phyloP scores from a whole-genome alignment of 179 eudicot genomes.

The Amaranthus tricolor region DNA sequence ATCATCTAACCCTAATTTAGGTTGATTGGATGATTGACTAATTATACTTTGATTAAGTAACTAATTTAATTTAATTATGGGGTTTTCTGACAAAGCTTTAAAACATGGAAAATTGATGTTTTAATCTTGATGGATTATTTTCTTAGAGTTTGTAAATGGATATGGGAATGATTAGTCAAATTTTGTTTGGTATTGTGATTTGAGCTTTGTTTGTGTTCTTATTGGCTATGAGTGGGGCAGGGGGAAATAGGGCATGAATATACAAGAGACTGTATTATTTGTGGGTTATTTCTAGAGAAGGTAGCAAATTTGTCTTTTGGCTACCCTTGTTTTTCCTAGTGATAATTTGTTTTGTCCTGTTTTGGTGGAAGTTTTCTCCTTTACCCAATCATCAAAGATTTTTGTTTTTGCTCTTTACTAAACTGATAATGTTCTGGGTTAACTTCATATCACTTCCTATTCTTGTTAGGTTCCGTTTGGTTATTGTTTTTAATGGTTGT shows the following conservation, averaged over 20 bases:
- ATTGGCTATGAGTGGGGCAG: conserved; percentile 2
- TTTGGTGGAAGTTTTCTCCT: too few relatives aligned
- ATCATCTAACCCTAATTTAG: background rate
- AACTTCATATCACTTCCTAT: background rate
- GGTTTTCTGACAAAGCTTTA: background rate
- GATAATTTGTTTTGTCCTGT: background rate
- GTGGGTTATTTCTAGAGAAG: background rate
- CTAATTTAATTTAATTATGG: background rate
- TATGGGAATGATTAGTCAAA: background rate
- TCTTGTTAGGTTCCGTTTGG: background rate
- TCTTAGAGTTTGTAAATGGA: background rate
- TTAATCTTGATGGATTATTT: background rate
- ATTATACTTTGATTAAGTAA: background rate
- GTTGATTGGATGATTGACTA: background rate
- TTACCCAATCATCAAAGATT: too few relatives aligned
- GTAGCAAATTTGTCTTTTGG: conserved; percentile 7
- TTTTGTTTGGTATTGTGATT: background rate
- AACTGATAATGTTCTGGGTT: background rate
- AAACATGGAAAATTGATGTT: conserved; percentile 4
- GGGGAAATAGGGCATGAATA: too few relatives aligned
- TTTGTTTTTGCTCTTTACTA: too few relatives aligned
- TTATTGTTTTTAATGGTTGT: too few relatives aligned
- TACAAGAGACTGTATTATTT: background rate
- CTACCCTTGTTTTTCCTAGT: background rate
- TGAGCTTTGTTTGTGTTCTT: background rate